Evolutionary conservation across 1,139 yeast species (phyloP), one percentile per base, ranked within the genome.

Genomic region (Hansenula lynferdii): DNA sequence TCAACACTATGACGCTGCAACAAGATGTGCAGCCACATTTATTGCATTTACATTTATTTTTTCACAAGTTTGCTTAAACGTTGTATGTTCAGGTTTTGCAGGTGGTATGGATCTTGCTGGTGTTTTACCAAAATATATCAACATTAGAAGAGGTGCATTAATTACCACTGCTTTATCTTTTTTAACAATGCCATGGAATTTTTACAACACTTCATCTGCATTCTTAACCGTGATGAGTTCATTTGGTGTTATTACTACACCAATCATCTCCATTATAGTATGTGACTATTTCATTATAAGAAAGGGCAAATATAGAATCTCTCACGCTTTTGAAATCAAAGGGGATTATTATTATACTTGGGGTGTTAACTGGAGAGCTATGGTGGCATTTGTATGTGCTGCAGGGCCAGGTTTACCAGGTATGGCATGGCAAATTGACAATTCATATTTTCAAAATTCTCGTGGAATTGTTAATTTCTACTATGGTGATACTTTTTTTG

Each of bases 41-140:
- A 64, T 69, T 42, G 69, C 72, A 21, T 49, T 70, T 10, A 61
- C 71, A 4, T 72, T 73, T 55, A 56, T 64, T 20, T 48, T 68
- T 34, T 73, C 75, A 6, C 75, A 71, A 46, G 56, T 74, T 15
- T 69, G 72, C 38, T 65, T 72, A 38, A 73, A 73, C 35, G 62
- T 68, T 21, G 65, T 72, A 36, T 74, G 71, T 41, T 70, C 74
- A 51, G 77, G 74, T 18, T 63, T 72, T 41, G 71, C 79, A 6
- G 72, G 72, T 42, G 78, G 79, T 34, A 71, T 71, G 62, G 78
- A 73, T 53, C 51, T 72, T 37, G 63, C 75, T 8, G 75, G 77
- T 36, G 47, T 72, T 22, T 56, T 65, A 32, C 79, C 79, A 25
- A 65, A 60, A 43, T 75, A 70, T 51, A 62, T 76, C 49, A 71